phyloP scores from a whole-genome alignment of 805 yeast genomes.

The Zygoascus ofunaensis region DNA sequence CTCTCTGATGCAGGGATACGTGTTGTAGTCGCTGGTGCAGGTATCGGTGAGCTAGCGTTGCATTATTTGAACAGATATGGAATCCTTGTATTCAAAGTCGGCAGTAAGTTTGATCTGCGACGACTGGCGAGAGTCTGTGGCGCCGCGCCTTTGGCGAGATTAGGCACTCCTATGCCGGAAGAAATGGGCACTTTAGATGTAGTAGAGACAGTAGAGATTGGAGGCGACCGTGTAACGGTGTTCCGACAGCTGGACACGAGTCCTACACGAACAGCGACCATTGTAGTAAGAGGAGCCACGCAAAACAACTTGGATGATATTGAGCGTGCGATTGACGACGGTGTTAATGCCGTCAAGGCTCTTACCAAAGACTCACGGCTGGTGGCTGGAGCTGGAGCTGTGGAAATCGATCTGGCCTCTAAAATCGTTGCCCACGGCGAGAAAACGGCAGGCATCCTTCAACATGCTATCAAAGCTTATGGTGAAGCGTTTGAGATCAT shows the following conservation, averaged over 20 bases:
- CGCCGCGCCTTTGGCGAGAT: conserved; percentile 88
- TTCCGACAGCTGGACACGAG: conserved; percentile 59
- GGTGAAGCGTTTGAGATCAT: conserved; percentile 92
- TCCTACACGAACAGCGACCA: conserved; percentile 78
- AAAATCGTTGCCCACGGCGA: conserved; percentile 81
- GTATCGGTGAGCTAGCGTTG: conserved; percentile 84
- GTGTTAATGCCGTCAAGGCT: conserved; percentile 86
- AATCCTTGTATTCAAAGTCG: conserved; percentile 77
- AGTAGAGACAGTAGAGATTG: conserved; percentile 88
- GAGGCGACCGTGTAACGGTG: conserved; percentile 93
- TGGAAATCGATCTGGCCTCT: conserved; percentile 79
- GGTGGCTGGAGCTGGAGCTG: conserved; percentile 94
- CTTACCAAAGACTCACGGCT: conserved; percentile 71
- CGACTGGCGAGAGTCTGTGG: conserved; percentile 95
- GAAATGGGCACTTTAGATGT: conserved; percentile 84
- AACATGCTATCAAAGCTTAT: conserved; percentile 86
- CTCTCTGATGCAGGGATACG: conserved; percentile 75
- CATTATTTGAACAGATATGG: conserved; percentile 86
- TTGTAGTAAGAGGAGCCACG: conserved; percentile 92
- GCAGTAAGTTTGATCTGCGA: conserved; percentile 89
- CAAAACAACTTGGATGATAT: conserved; percentile 87
- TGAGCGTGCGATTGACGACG: conserved; percentile 96
- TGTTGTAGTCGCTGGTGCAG: conserved; percentile 90
- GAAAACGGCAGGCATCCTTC: conserved; percentile 84
- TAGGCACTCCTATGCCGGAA: conserved; percentile 92